A percentile compares a stretch with the other conserved stretches of the same genome.
Evolutionary conservation across 805 yeast species (phyloP).

Genomic region (Metschnikowia lochheadii): DNA sequence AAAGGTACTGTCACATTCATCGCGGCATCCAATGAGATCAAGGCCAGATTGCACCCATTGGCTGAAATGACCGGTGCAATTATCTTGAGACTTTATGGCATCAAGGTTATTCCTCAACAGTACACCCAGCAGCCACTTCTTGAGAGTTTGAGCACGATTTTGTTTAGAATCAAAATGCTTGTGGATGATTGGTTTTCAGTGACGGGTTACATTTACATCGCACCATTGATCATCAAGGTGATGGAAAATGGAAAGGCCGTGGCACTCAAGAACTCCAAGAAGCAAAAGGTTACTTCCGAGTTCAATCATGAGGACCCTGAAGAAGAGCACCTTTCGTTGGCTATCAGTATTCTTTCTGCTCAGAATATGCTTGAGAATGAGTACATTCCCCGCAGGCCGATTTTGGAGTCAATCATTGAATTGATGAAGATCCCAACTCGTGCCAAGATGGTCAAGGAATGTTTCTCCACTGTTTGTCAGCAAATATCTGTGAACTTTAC

Average conservation of each 20-base stretch:
- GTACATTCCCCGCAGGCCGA: constrained; percentile 63
- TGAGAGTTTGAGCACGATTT: constrained; percentile 57
- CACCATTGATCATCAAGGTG: constrained; percentile 71
- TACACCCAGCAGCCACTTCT: constrained; percentile 49
- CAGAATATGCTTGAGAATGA: constrained; percentile 65
- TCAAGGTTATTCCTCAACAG: constrained; percentile 43
- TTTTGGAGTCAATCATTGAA: constrained; percentile 58
- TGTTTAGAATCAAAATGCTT: constrained; percentile 71
- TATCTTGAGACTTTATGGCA: constrained; percentile 53
- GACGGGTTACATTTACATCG: constrained; percentile 62
- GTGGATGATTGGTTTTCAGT: constrained; percentile 70
- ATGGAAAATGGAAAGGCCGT: constrained; percentile 60
- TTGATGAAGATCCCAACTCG: constrained; percentile 72
- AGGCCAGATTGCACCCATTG: constrained; percentile 45
- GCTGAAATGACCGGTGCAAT: constrained; percentile 64
- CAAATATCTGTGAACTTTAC: constrained; percentile 63
- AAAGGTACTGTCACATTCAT: constrained; percentile 50
- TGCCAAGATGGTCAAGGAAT: constrained; percentile 79
- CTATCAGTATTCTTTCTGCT: constrained; percentile 67
- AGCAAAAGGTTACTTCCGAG: constrained; percentile 53
- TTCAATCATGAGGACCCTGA: constrained; percentile 80
- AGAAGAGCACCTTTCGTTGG: constrained; percentile 78
- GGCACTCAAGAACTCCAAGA: constrained; percentile 50
- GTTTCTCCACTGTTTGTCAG: constrained; percentile 73
- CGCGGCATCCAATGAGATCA: constrained; percentile 48